Evolutionary conservation across 805 yeast genomes (phyloP), one percentile per base, ranked within the genome.

Genomic region (Lachancea kluyveri): DNA sequence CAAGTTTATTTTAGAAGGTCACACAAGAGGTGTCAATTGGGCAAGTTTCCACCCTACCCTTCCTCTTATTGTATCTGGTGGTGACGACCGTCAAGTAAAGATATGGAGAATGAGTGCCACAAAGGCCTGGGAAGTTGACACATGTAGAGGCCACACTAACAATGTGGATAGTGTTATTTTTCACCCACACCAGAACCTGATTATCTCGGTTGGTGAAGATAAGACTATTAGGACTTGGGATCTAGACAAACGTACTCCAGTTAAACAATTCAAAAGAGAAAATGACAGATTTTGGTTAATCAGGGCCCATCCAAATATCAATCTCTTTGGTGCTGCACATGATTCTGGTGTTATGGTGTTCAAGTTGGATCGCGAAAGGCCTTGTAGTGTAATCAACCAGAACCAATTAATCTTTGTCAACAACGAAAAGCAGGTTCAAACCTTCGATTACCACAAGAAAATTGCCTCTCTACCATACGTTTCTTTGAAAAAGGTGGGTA

Each of bases 41-140:
- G 97, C 96, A 13, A 69, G 95, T 8, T 94, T 94, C 76, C 99
- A 92, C 58, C 98, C 98, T 27, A 86, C 90, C 15, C 70, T 87
- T 55, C 97, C 97, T 9, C 70, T 92, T 46, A 87, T 92, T 54
- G 94, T 88, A 12, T 85, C 96, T 11, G 94, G 90, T 50, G 94
- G 94, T 59, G 99, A 92, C 58, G 99, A 92, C 57, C 75, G 97
- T 45, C 79, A 90, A 43, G 85, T 92, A 36, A 90, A 90, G 60
- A 68, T 94, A 43, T 92, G 98, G 98, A 75, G 97, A 63, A 86
- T 87, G 96, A 79, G 87, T 51, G 96, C 92, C 45, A 78, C 94
- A 21, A 86, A 88, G 62, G 98, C 98, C 15, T 92, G 97, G 97
- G 98, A 94, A 60, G 94, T 94, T 38, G 99, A 92, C 57, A 84